Base-by-base conservation (phyloP, 192 early-diverging fungal species). In the Coemansia asiatica region DNA sequence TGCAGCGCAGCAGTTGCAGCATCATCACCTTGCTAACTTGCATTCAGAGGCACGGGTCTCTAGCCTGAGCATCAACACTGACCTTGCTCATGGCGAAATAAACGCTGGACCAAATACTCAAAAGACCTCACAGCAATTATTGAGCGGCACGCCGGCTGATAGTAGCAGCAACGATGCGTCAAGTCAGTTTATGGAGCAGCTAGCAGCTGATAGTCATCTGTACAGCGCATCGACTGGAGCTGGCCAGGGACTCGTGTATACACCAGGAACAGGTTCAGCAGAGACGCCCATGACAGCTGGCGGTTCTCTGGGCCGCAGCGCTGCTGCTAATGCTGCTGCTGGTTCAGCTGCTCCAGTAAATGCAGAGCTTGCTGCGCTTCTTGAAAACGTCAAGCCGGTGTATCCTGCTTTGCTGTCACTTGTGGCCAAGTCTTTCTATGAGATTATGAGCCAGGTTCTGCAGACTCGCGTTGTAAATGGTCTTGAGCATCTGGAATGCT, bases 401-500 rank as follows among this genome's bases (percentile, higher is more conserved):
- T 90, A 93, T 55, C 88, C 89, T 1, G 91, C 89, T 5, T 72
- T 93, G 65, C 72, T 93, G 15, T 90, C 89, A 6, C 67, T 84
- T 49, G 90, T 93, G 7, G 88, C 91, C 6, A 82, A 77, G 54
- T 77, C 85, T 8, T 90, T 93, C 69, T 83, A 83, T 22, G 72
- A 75, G 28, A 64, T 85, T 10, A 71, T 92, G 25, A 67, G 73
- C 56, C 79, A 75, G 60, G 82, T 81, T 15, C 61, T 87, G 31
- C 81, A 83, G 31, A 89, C 88, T 6, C 87, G 88, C 40, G 81
- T 84, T 31, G 91, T 91, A 60, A 91, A 95, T 60, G 85, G 84
- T 10, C 78, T 95, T 21, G 90, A 94, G 75, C 92, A 96, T 73
- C 85, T 86, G 54, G 85, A 90, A 56, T 89, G 86, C 68, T 97